Evolutionary conservation across 306 rosid species (phyloP).

Genomic region (Cicer yamashitae): DNA sequence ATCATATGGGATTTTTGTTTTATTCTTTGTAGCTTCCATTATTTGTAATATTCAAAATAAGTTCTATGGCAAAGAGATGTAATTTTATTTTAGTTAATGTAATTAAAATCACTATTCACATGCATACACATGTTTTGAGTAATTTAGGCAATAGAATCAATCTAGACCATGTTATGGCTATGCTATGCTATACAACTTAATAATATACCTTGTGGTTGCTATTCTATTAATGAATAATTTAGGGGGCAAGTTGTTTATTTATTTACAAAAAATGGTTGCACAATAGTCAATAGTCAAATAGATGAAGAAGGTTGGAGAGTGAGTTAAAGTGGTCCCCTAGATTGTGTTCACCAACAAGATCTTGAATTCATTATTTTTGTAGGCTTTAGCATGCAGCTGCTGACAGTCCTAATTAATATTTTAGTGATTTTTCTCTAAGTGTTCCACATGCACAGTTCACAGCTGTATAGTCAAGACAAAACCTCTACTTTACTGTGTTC

Average conservation of each 20-base stretch:
- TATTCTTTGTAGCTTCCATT: conserved; percentile 37
- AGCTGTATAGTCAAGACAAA: conserved; percentile 30
- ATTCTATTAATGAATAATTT: conserved; percentile 1
- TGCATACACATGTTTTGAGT: conserved; percentile 47
- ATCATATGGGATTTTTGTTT: not conserved
- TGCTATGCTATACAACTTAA: not conserved
- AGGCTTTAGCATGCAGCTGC: conserved; percentile 33
- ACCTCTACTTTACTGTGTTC: not conserved
- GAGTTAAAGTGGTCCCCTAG: conserved; percentile 55
- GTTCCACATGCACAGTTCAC: conserved; percentile 29
- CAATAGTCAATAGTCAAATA: conserved; percentile 51
- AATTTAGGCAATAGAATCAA: conserved; percentile 20
- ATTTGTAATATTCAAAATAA: conserved; percentile 1
- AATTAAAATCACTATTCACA: conserved; percentile 21
- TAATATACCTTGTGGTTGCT: not conserved
- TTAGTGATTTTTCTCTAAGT: conserved; percentile 24
- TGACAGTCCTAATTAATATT: conserved; percentile 12
- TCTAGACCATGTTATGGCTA: conserved; percentile 30
- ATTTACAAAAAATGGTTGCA: not conserved
- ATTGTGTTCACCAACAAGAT: conserved; percentile 42
- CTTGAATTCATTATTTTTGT: conserved; percentile 44
- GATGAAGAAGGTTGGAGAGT: conserved; percentile 43
- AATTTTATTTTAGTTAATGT: not conserved
- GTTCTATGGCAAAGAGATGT: conserved; percentile 7
- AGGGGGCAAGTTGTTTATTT: not conserved